Evolutionary conservation across 352 stramenopile genomes (phyloP).

Genomic region (Globisporangium paroecandrum): DNA sequence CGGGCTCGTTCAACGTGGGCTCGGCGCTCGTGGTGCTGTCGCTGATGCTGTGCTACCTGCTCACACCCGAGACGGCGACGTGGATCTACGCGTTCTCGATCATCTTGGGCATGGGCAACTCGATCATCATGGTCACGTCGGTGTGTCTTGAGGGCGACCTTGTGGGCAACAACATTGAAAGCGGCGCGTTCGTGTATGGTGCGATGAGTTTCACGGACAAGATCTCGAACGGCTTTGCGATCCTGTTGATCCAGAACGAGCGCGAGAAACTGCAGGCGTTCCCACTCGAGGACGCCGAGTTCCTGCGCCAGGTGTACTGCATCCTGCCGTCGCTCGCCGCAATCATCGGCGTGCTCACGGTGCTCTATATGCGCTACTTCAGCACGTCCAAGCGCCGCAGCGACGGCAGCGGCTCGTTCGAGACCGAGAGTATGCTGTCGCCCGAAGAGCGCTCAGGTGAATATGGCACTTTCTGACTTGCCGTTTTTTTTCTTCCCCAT

Average conservation of each 20-base stretch:
- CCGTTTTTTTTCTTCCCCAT: not conserved
- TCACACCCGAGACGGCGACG: slow-evolving; percentile 52
- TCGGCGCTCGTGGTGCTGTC: slow-evolving; percentile 48
- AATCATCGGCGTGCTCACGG: slow-evolving; percentile 50
- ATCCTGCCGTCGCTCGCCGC: slow-evolving; percentile 60
- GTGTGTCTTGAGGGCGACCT: slow-evolving; percentile 81
- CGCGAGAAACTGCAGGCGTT: slow-evolving; percentile 61
- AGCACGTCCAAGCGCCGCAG: slow-evolving; percentile 34
- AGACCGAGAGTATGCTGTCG: slow-evolving; percentile 32
- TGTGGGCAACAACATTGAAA: slow-evolving; percentile 79
- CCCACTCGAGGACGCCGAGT: slow-evolving; percentile 57
- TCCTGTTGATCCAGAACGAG: slow-evolving; percentile 81
- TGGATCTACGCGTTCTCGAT: slow-evolving; percentile 76
- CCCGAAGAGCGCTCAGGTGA: slow-evolving; percentile 20
- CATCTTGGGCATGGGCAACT: slow-evolving; percentile 79
- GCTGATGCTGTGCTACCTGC: slow-evolving; percentile 50
- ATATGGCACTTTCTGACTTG: slow-evolving; percentile 18
- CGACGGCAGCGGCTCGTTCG: slow-evolving; percentile 19
- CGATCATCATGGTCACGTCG: slow-evolving; percentile 85
- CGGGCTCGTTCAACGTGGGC: slow-evolving; percentile 64
- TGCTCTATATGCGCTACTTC: slow-evolving; percentile 75
- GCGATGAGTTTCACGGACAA: slow-evolving; percentile 89
- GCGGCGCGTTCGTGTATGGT: slow-evolving; percentile 83
- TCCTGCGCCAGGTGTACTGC: slow-evolving; percentile 75
- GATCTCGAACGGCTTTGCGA: slow-evolving; percentile 79